These are phyloP conservation scores for Lindgomyces ingoldianus DNA, from an alignment of 495 filamentous ascomycete species.

Conservation along the genomic window DNA sequence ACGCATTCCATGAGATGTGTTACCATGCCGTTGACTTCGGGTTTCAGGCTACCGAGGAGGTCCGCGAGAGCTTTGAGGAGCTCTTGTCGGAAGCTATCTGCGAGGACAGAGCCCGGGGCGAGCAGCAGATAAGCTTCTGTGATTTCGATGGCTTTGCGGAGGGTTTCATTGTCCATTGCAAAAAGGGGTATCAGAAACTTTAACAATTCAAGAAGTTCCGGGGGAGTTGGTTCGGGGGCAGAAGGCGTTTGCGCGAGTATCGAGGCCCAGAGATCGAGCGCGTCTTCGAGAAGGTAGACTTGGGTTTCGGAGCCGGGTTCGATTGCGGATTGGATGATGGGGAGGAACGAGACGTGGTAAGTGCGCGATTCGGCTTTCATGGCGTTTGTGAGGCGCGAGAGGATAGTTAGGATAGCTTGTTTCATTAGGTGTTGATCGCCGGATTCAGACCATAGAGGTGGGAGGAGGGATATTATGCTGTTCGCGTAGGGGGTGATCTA, in stretches of 20 bases:
- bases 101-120: conserved; percentile 72
- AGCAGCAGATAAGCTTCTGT: conserved; percentile 78
- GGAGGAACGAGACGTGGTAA: conserved; percentile 73
- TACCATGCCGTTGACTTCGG: conserved; percentile 66
- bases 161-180: conserved; percentile 66
- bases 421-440: conserved; percentile 86
- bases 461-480: conserved; percentile 75
- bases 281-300: conserved; percentile 87
- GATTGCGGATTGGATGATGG: conserved; percentile 74
- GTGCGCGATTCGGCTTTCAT: conserved; percentile 71
- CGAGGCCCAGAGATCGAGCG: conserved; percentile 81
- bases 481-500: conserved; percentile 73
- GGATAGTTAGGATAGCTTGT: conserved; percentile 81
- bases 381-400: conserved; percentile 73
- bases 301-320: conserved; percentile 76
- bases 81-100: conserved; percentile 58
- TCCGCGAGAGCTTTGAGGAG: conserved; percentile 60
- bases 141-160: conserved; percentile 70
- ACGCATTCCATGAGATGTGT: conserved; percentile 69
- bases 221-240: conserved; percentile 39
- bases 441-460: conserved; percentile 78
- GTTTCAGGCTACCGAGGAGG: conserved; percentile 60
- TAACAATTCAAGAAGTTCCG: conserved; percentile 62
- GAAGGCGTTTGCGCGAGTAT: conserved; percentile 68
- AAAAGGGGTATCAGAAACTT: conserved; percentile 70